phyloP scores from a whole-genome alignment of 163 green algal species.

The Volvox carteri region DNA sequence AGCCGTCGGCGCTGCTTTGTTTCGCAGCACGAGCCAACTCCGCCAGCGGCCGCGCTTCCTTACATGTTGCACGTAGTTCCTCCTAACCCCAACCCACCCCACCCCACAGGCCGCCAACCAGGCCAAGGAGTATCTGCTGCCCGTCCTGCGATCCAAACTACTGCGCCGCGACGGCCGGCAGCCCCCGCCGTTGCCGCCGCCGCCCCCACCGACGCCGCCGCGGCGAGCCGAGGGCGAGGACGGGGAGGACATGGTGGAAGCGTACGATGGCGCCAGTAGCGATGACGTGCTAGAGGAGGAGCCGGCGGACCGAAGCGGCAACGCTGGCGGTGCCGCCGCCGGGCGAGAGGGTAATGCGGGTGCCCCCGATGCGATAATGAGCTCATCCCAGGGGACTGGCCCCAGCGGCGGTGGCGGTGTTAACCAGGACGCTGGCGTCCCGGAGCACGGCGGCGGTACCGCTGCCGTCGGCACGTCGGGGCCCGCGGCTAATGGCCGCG shows the following conservation, averaged over 20 bases:
- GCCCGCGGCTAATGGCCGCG: neutral
- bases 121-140: conserved; percentile 72
- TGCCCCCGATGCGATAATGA: neutral
- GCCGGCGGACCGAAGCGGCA: neutral
- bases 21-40: too few relatives aligned
- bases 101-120: conserved; percentile 70
- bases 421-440: neutral
- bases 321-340: neutral
- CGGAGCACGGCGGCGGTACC: neutral
- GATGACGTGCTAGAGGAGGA: conserved; percentile 16
- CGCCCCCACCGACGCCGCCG: conserved; percentile 27
- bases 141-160: conserved; percentile 62
- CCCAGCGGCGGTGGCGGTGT: neutral
- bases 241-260: conserved; percentile 22
- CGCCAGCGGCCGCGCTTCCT: too few relatives aligned
- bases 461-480: neutral
- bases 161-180: conserved; percentile 31
- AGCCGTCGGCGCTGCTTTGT: too few relatives aligned
- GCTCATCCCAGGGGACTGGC: too few relatives aligned
- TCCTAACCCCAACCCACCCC: too few relatives aligned
- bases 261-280: neutral
- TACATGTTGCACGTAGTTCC: too few relatives aligned
- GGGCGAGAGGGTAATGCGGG: neutral
- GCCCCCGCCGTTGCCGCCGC: conserved; percentile 37
- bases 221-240: neutral